Percentiles rank a stretch among this genome's conserved stretches.
phyloP scores from a whole-genome alignment of 2,329 filamentous ascomycete genomes.

The Talaromyces sp. region DNA sequence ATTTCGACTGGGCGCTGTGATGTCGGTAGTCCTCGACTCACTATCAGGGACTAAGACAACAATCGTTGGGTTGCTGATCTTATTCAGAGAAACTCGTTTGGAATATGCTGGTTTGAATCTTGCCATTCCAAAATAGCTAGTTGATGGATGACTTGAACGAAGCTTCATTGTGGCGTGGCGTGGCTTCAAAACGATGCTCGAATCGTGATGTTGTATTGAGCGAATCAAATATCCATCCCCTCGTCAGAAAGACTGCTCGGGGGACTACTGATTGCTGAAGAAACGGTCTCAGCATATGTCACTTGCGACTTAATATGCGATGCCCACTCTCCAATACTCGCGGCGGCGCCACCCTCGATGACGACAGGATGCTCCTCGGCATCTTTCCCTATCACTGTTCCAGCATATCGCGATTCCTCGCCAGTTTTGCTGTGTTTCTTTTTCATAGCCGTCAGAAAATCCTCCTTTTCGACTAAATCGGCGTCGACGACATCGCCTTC shows the following conservation, averaged over 20 bases:
- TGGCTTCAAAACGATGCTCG: background rate
- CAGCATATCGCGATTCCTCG: constrained; percentile 79
- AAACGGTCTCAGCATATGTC: constrained; percentile 25
- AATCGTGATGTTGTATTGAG: background rate
- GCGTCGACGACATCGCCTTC: constrained; percentile 46
- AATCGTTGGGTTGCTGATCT: background rate
- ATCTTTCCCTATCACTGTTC: constrained; percentile 72
- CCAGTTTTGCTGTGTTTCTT: constrained; percentile 88
- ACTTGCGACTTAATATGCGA: constrained; percentile 29
- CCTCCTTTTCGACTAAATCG: constrained; percentile 55
- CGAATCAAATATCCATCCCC: constrained; percentile 14
- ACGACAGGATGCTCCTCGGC: constrained; percentile 66
- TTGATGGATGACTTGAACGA: background rate
- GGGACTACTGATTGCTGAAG: constrained; percentile 34
- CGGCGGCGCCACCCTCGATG: constrained; percentile 69
- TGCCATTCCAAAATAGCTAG: background rate
- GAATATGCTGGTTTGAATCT: background rate
- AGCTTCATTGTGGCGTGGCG: background rate
- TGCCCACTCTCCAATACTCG: constrained; percentile 62
- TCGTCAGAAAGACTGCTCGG: constrained; percentile 35
- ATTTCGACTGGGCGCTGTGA: background rate
- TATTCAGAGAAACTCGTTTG: background rate
- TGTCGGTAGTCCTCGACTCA: background rate
- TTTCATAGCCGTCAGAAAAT: constrained; percentile 73
- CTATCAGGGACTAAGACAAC: background rate